Conservation (phyloP, 2,329 filamentous ascomycete genomes). For the Pseudocercospora eumusae region DNA sequence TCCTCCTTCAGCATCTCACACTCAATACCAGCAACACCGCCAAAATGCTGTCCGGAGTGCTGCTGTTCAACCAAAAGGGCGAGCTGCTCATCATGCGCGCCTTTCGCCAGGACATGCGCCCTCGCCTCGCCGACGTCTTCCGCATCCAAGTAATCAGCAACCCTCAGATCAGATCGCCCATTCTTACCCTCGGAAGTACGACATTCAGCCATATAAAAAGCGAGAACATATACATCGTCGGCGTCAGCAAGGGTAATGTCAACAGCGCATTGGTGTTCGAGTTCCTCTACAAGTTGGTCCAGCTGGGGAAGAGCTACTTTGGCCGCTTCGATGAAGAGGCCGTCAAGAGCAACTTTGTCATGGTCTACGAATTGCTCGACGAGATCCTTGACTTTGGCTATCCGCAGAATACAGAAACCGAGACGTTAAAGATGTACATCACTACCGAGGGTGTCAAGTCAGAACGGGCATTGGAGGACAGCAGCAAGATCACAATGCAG, state of each 20-base stretch:
- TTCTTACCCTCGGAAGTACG: slow-evolving; percentile 93
- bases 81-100: slow-evolving; percentile 99
- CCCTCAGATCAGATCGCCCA: slow-evolving; percentile 93
- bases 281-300: slow-evolving; percentile 90
- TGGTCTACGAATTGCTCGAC: slow-evolving; percentile 95
- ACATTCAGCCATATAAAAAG: slow-evolving; percentile 99
- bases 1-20: slow-evolving; percentile 1
- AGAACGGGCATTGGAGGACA: slow-evolving; percentile 79
- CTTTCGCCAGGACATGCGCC: slow-evolving; percentile 97
- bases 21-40: slow-evolving; percentile 14
- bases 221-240: slow-evolving; percentile 97
- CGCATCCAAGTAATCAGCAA: slow-evolving; percentile 98
- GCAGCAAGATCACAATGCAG: slow-evolving; percentile 98
- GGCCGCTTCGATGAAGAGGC: slow-evolving; percentile 99
- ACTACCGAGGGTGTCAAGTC: slow-evolving; percentile 98
- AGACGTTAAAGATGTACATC: slow-evolving; percentile 99
- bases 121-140: slow-evolving; percentile 96
- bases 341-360: slow-evolving; percentile 99
- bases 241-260: slow-evolving; percentile 97
- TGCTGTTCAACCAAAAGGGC: slow-evolving; percentile 99
- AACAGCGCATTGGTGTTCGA: slow-evolving; percentile 98
- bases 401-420: slow-evolving; percentile 97
- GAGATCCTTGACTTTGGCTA: slow-evolving; percentile 99
- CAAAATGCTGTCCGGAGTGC: slow-evolving; percentile 92
- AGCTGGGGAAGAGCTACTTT: slow-evolving; percentile 92